Percentiles rank a stretch among this genome's conserved stretches.
Conservation (phyloP, 2,329 filamentous ascomycete genomes). For the Hysterium pulicare region DNA sequence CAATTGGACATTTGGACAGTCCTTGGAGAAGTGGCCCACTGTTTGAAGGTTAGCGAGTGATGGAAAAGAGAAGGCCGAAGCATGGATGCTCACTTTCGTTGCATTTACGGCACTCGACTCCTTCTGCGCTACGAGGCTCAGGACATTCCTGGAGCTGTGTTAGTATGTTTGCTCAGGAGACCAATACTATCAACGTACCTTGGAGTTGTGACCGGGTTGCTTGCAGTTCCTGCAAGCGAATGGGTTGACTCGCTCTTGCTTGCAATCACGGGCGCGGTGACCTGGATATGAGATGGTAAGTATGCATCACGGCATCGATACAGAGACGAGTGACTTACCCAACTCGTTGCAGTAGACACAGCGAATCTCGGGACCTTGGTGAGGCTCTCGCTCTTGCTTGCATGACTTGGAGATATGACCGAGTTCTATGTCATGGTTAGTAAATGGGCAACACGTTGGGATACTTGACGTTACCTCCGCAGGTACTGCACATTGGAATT, state of each 20-base stretch:
- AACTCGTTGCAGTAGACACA: constrained; percentile 65
- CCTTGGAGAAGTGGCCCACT: constrained; percentile 34
- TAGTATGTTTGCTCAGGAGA: no score
- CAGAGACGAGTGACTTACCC: no score
- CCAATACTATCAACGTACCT: no score
- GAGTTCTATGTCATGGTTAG: constrained; percentile 39
- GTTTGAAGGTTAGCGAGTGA: neutral
- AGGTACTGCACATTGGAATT: constrained; percentile 61
- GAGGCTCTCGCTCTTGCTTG: constrained; percentile 55
- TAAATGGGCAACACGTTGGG: neutral
- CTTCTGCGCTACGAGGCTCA: constrained; percentile 48
- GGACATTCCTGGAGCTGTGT: no score
- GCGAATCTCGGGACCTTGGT: constrained; percentile 45
- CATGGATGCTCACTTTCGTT: constrained; percentile 54
- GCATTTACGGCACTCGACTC: constrained; percentile 65
- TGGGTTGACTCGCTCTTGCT: constrained; percentile 53
- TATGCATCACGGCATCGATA: no score
- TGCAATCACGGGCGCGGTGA: constrained; percentile 67
- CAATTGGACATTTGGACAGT: constrained; percentile 24
- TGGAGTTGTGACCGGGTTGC: constrained; percentile 39
- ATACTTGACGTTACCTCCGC: constrained; percentile 41
- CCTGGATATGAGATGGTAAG: no score
- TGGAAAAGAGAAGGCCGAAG: constrained; percentile 1
- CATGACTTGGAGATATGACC: constrained; percentile 64
- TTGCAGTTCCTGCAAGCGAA: constrained; percentile 69